phyloP scores from a whole-genome alignment of 2,329 filamentous ascomycete genomes.

The Fonsecaea monophora region DNA sequence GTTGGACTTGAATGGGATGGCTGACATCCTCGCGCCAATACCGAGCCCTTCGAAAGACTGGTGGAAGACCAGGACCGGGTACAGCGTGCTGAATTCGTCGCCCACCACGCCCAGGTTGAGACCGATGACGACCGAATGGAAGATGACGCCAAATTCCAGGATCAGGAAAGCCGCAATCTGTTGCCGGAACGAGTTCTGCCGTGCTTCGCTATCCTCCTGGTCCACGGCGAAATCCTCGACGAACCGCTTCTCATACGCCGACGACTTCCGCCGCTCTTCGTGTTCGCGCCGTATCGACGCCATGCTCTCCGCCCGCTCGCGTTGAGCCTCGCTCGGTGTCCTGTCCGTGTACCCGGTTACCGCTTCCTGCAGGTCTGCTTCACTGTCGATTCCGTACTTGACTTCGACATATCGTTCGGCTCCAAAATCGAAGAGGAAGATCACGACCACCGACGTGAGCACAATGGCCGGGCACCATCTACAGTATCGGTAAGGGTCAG shows the following conservation, averaged over 20 bases:
- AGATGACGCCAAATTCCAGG: constrained; percentile 67
- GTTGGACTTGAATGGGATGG: constrained; percentile 58
- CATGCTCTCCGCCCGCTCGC: constrained; percentile 11
- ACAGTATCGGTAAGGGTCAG: not conserved
- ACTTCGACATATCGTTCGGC: constrained; percentile 60
- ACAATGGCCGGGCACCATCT: constrained; percentile 61
- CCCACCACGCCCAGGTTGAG: constrained; percentile 67
- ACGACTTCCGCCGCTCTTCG: constrained; percentile 18
- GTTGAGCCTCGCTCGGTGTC: constrained; percentile 5
- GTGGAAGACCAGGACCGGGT: constrained; percentile 68
- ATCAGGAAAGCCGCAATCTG: constrained; percentile 53
- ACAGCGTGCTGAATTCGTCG: constrained; percentile 63
- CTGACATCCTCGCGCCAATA: constrained; percentile 66
- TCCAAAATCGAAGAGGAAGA: constrained; percentile 60
- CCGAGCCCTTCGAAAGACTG: constrained; percentile 69
- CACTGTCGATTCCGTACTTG: constrained; percentile 51
- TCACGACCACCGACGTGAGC: constrained; percentile 55
- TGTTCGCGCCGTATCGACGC: constrained; percentile 21
- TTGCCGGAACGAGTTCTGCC: constrained; percentile 48
- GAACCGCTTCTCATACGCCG: constrained; percentile 25
- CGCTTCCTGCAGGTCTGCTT: constrained; percentile 37
- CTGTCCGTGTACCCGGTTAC: constrained; percentile 30
- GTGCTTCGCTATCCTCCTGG: constrained; percentile 34
- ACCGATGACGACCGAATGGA: constrained; percentile 70
- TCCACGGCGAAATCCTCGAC: constrained; percentile 19